Conservation (phyloP, 73 alveolate genomes). For the Blepharisma japonicum region DNA sequence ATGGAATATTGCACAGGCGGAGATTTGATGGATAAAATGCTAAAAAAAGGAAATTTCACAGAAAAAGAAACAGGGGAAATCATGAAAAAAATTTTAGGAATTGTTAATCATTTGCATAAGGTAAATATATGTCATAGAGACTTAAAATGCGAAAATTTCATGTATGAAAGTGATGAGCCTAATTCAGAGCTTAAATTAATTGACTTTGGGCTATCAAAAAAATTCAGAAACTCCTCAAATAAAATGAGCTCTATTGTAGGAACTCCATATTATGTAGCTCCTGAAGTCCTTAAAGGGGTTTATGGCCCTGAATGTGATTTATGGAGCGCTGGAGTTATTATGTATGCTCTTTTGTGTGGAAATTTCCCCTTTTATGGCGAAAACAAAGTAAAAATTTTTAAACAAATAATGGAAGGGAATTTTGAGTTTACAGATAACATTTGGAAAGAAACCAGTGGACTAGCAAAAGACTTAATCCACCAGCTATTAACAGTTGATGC, state of each 20-base stretch:
- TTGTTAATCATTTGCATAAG: conserved; percentile 63
- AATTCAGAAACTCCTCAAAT: neutral
- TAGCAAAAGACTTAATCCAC: conserved; percentile 45
- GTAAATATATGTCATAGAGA: conserved; percentile 68
- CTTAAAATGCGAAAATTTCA: conserved; percentile 67
- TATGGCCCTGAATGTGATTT: conserved; percentile 46
- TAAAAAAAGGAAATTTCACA: conserved; percentile 37
- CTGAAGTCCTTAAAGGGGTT: conserved; percentile 43
- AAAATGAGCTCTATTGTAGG: conserved; percentile 24
- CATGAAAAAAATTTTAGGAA: conserved; percentile 54
- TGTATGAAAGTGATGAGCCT: conserved; percentile 54
- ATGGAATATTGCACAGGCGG: conserved; percentile 69
- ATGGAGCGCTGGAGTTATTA: conserved; percentile 48
- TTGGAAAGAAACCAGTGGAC: conserved; percentile 28
- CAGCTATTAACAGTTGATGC: conserved; percentile 42
- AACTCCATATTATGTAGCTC: conserved; percentile 38
- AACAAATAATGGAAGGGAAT: conserved; percentile 13
- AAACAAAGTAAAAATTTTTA: neutral
- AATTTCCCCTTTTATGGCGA: conserved; percentile 40
- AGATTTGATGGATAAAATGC: conserved; percentile 39
- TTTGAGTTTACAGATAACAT: neutral
- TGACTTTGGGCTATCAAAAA: conserved; percentile 78
- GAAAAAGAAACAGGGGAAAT: conserved; percentile 61
- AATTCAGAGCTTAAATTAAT: conserved; percentile 75
- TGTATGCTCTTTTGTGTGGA: conserved; percentile 43